phyloP scores from a whole-genome alignment of 805 yeast species.

The Teunomyces lycoperdinae region DNA sequence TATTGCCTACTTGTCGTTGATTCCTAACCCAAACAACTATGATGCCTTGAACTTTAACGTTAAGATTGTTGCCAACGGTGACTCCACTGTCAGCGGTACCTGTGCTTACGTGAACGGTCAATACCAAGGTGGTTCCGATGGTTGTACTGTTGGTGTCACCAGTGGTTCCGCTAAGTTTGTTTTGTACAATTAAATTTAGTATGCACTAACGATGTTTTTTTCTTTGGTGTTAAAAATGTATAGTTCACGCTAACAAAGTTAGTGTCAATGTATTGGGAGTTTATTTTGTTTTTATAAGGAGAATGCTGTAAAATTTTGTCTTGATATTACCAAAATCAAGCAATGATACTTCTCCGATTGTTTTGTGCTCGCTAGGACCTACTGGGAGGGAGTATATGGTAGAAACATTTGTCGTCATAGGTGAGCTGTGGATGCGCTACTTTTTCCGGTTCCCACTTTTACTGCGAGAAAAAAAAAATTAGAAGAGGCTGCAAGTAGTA shows the following conservation, averaged over 20 bases:
- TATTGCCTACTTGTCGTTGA: constrained; percentile 78
- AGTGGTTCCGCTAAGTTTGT: constrained; percentile 83
- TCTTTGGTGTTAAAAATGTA: not conserved
- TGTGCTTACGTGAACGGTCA: constrained; percentile 80
- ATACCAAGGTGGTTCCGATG: constrained; percentile 74
- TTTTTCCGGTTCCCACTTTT: too few species aligned
- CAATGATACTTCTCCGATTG: too few species aligned
- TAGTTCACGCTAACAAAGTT: not conserved
- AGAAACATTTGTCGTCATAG: too few species aligned
- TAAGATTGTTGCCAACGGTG: constrained; percentile 67
- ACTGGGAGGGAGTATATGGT: too few species aligned
- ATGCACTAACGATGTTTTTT: not conserved
- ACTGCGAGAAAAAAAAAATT: too few species aligned
- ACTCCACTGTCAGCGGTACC: constrained; percentile 53
- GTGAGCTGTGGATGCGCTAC: too few species aligned
- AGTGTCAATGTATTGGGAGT: not conserved
- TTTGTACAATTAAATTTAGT: constrained; percentile 42
- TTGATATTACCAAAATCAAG: too few species aligned
- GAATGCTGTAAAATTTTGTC: not conserved
- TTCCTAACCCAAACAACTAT: constrained; percentile 91
- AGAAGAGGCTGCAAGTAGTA: too few species aligned
- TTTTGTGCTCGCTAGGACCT: too few species aligned
- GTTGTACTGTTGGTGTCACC: constrained; percentile 92
- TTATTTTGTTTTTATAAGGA: not conserved
- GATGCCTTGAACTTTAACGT: constrained; percentile 56